phyloP scores from a whole-genome alignment of 2,329 filamentous ascomycete species.

The Claviceps maximensis region DNA sequence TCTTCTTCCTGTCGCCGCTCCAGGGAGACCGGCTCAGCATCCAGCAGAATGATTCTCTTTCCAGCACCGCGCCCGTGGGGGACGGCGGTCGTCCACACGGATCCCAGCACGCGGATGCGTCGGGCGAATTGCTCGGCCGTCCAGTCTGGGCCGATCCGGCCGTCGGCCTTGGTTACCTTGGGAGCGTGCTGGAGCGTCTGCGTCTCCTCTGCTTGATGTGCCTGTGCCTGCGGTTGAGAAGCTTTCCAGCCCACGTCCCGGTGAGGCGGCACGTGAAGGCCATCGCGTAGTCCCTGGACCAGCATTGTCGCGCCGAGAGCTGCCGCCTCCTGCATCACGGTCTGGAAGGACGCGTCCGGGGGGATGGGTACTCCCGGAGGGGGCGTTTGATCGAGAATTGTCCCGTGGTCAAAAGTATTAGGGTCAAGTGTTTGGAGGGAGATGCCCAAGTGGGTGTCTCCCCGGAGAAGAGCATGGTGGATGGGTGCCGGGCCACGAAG shows the following conservation, averaged over 20 bases:
- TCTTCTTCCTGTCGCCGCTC: conserved; percentile 1
- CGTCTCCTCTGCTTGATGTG: no score
- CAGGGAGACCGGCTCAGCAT: conserved; percentile 14
- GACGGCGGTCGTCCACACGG: conserved; percentile 45
- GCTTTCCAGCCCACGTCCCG: conserved; percentile 17
- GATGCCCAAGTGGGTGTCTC: conserved; percentile 52
- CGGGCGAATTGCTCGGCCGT: conserved; percentile 39
- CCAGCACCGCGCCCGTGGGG: conserved; percentile 12
- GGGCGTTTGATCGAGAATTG: conserved; percentile 58
- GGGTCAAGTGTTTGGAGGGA: conserved; percentile 79
- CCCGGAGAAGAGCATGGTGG: conserved; percentile 64
- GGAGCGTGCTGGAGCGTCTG: conserved; percentile 40
- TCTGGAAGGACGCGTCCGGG: conserved; percentile 27
- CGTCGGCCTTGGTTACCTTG: conserved; percentile 56
- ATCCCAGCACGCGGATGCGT: conserved; percentile 46
- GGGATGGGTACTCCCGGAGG: conserved; percentile 41
- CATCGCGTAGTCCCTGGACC: conserved; percentile 45
- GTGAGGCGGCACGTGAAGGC: conserved; percentile 53
- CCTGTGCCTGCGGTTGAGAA: conserved; percentile 3
- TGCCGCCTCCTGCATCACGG: conserved; percentile 37
- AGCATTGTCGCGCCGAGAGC: conserved; percentile 59
- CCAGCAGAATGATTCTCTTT: conserved; percentile 28
- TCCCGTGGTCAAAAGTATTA: conserved; percentile 63
- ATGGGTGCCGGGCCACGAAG: conserved; percentile 78
- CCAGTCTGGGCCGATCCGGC: conserved; percentile 42